Evolutionary conservation across 345 rosid genomes (phyloP).

Genomic region (Arabis hirsuta): DNA sequence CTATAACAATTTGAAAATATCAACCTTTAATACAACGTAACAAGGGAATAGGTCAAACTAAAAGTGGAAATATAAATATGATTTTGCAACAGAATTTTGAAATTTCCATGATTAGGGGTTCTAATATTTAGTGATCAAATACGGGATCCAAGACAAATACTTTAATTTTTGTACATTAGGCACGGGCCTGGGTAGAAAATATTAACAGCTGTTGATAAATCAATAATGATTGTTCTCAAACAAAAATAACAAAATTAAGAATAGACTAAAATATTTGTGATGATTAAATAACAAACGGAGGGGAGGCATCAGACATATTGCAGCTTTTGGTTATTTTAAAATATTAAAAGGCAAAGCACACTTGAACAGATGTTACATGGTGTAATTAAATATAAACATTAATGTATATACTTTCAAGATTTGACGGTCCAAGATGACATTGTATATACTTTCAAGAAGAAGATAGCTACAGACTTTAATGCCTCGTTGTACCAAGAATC

Average conservation of each 20-base stretch:
- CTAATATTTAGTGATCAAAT: no score
- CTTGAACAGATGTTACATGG: conserved; percentile 40
- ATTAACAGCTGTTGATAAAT: conserved; percentile 25
- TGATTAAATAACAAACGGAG: conserved; percentile 27
- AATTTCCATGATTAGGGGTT: no score
- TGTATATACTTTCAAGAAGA: conserved; percentile 38
- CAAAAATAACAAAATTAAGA: conserved; percentile 34
- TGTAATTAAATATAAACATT: conserved; percentile 29
- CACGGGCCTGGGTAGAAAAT: conserved; percentile 25
- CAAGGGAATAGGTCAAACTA: no score
- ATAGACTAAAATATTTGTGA: conserved; percentile 29
- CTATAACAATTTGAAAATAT: no score
- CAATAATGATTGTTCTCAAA: conserved; percentile 21
- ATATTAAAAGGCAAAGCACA: conserved; percentile 28
- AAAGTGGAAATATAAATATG: no score
- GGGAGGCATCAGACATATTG: conserved; percentile 36
- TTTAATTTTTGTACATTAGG: no score
- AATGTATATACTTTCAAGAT: conserved; percentile 30
- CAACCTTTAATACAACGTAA: no score
- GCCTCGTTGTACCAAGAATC: conserved; percentile 51
- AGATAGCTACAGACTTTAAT: conserved; percentile 44
- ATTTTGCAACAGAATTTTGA: no score
- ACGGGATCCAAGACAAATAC: no score
- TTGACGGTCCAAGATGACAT: conserved; percentile 43
- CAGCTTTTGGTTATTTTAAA: conserved; percentile 36